Evolutionary conservation across 768 basidiomycete species (phyloP).

Genomic region (Stropharia rugosoannulata): DNA sequence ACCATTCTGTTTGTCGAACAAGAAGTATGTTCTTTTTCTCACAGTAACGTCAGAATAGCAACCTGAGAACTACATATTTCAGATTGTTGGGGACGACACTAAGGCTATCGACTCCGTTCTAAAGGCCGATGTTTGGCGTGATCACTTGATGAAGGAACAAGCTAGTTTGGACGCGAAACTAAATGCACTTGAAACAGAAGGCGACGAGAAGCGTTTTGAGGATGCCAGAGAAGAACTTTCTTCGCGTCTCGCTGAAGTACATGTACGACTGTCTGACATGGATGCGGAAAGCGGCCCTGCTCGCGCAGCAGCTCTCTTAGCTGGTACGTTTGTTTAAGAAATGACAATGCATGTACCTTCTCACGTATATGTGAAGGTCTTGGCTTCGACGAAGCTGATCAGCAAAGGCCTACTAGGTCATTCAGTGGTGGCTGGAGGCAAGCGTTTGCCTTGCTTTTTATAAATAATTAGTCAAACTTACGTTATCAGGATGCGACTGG

Average conservation of each 20-base stretch:
- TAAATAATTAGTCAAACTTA: background rate
- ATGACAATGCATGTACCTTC: background rate
- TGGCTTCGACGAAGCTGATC: conserved; percentile 89
- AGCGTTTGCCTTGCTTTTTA: conserved; percentile 14
- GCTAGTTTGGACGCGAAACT: conserved; percentile 70
- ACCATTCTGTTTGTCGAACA: conserved; percentile 98
- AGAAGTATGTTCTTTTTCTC: conserved; percentile 55
- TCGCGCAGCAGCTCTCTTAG: conserved; percentile 83
- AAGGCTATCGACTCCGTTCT: conserved; percentile 90
- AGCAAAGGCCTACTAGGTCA: conserved; percentile 75
- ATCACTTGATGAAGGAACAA: conserved; percentile 88
- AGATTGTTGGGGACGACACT: conserved; percentile 95
- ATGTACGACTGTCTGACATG: conserved; percentile 91
- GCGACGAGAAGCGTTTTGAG: conserved; percentile 78
- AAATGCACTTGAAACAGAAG: conserved; percentile 66
- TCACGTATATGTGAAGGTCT: conserved; percentile 51
- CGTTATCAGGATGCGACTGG: conserved; percentile 81
- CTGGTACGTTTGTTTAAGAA: conserved; percentile 46
- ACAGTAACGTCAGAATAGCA: background rate
- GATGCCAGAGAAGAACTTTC: conserved; percentile 86
- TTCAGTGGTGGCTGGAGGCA: conserved; percentile 97
- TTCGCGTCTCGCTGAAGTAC: conserved; percentile 82
- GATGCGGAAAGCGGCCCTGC: conserved; percentile 98
- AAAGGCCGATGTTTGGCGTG: conserved; percentile 99
- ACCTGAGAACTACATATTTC: conserved; percentile 1